Evolutionary conservation across 202 grass and related monocot genomes (phyloP).

Genomic region (Schoenoplectus tabernaemontani): DNA sequence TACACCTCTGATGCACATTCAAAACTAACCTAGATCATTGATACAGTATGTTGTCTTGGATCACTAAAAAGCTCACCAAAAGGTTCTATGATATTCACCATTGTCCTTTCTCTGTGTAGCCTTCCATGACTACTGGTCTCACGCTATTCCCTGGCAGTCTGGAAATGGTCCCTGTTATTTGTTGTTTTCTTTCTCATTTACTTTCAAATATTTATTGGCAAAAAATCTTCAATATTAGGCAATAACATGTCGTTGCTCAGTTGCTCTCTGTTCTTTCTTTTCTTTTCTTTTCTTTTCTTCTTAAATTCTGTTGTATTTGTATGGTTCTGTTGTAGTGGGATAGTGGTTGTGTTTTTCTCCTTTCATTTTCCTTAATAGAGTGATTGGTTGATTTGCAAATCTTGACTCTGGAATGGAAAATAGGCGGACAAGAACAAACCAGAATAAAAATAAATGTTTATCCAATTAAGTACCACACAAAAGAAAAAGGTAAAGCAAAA

Average conservation of each 20-base stretch:
- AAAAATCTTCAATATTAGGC: background rate
- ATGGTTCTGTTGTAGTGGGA: background rate
- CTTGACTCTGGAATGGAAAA: background rate
- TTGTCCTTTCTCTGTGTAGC: background rate
- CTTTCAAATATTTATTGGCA: background rate
- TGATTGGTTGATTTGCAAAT: background rate
- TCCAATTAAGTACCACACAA: background rate
- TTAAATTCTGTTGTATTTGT: background rate
- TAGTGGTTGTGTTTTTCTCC: background rate
- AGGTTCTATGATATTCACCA: background rate
- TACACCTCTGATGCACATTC: background rate
- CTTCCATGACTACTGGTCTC: slow-evolving; percentile 2
- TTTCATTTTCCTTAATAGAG: background rate
- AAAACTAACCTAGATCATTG: background rate
- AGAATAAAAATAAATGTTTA: too few species aligned
- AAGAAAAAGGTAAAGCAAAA: background rate
- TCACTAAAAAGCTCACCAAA: background rate
- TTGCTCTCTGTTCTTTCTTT: background rate
- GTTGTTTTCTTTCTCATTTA: background rate
- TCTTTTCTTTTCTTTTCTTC: too few species aligned
- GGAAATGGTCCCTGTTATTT: background rate
- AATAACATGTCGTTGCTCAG: background rate
- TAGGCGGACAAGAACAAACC: background rate
- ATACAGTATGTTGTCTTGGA: background rate
- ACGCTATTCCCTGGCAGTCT: background rate